These are phyloP conservation scores for Cadophora sp. DNA, from an alignment of 2,329 filamentous ascomycete species.

Conservation along the genomic window DNA sequence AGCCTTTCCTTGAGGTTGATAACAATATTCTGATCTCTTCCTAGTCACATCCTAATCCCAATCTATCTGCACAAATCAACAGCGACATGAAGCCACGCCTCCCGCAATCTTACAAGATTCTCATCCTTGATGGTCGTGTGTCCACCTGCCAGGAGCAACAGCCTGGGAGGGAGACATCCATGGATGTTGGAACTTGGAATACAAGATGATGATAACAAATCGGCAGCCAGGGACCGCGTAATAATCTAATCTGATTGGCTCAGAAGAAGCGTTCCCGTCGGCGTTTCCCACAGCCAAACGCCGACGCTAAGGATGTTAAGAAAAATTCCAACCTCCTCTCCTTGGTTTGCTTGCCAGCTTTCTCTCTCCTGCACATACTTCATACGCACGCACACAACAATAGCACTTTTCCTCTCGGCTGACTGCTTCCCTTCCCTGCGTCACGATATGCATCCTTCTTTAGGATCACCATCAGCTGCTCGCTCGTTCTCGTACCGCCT, in stretches of 20 bases:
- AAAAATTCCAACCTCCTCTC: constrained; percentile 8
- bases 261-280: background rate
- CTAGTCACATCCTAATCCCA: background rate
- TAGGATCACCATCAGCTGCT: background rate
- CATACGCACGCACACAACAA: background rate
- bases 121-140: constrained; percentile 20
- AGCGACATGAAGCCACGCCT: background rate
- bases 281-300: background rate
- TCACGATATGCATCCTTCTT: background rate
- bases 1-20: too few relatives aligned
- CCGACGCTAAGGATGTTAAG: constrained; percentile 2
- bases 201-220: too few relatives aligned
- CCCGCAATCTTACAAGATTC: background rate
- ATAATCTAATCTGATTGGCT: constrained; percentile 2
- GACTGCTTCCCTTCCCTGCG: too few relatives aligned
- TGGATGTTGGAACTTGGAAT: too few relatives aligned
- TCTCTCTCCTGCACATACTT: background rate
- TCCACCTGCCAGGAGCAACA: constrained; percentile 22
- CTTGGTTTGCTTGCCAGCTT: constrained; percentile 3
- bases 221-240: background rate
- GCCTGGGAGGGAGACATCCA: too few relatives aligned
- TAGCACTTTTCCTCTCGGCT: background rate
- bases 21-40: too few relatives aligned
- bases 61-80: background rate
- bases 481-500: background rate